Base-by-base conservation (phyloP, 371 early-diverging fungal genomes). In the Mucor irregularis region DNA sequence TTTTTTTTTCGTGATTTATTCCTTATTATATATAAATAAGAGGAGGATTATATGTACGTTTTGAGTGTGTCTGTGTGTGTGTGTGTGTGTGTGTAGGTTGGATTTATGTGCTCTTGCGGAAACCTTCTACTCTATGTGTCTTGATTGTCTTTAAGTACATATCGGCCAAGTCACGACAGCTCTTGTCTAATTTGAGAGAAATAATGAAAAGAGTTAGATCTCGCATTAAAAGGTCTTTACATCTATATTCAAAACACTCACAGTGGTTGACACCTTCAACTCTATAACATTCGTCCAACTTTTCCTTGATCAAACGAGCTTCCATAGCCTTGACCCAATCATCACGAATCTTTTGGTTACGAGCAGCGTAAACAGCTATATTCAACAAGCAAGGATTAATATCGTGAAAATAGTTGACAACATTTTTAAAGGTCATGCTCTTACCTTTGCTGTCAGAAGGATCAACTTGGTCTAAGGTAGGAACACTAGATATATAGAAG, bases 321-420 rank as follows among this genome's bases (percentile, higher is more conserved):
- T 91, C 90, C 90, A 91, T 90, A 38, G 84, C 85, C 70, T 85
- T 87, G 24, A 92, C 86, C 93, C 93, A 92, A 59, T 89, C 80
- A 59, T 90, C 90, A 44, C 91, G 88, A 61, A 91, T 82, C 54
- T 83, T 75, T 62, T 88, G 86, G 59, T 84, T 86, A 48, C 89
- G 86, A 55, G 89, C 88, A 55, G 86, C 86, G 28, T 83, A 80
- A 29, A 90, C 69, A 55, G 88, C 92, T 90, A 42, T 10, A 31
- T 34, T n/a, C n/a, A n/a, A n/a, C n/a, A n/a, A n/a, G n/a, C n/a
- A n/a, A n/a, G n/a, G n/a, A n/a, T n/a, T n/a, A n/a, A n/a, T n/a
- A n/a, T n/a, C n/a, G n/a, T n/a, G n/a, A n/a, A n/a, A n/a, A n/a
- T n/a, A n/a, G n/a, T n/a, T n/a, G n/a, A n/a, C n/a, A n/a, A n/a